Conservation (phyloP, 805 yeast species). For the Candida pini region DNA sequence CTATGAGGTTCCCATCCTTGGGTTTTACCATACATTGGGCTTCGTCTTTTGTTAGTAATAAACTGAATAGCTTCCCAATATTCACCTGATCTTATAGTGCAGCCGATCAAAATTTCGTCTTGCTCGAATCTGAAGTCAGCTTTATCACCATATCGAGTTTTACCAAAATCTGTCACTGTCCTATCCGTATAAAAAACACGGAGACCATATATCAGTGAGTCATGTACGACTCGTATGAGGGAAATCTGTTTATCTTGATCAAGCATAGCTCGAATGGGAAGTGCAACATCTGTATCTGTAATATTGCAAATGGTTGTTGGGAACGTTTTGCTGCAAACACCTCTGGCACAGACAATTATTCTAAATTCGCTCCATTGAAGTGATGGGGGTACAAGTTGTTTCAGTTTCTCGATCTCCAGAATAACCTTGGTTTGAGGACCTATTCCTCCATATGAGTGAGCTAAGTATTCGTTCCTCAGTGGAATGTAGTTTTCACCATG, state of each 20-base stretch:
- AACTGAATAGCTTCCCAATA: conserved; percentile 90
- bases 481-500: conserved; percentile 59
- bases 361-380: too few relatives aligned
- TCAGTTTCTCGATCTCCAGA: conserved; percentile 44
- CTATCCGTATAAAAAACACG: conserved; percentile 38
- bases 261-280: conserved; percentile 8
- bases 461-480: conserved; percentile 56
- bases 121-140: conserved; percentile 49
- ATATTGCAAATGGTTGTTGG: too few relatives aligned
- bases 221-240: conserved; percentile 64
- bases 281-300: too few relatives aligned
- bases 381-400: conserved; percentile 31
- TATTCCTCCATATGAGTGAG: conserved; percentile 47
- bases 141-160: conserved; percentile 42
- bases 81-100: conserved; percentile 66
- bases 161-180: conserved; percentile 39
- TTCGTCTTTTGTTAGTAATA: conserved; percentile 52
- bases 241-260: conserved; percentile 25
- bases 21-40: conserved; percentile 59
- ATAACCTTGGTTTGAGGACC: conserved; percentile 53
- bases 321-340: conserved; percentile 14
- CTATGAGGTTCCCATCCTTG: conserved; percentile 59
- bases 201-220: conserved; percentile 78
- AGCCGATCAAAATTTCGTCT: conserved; percentile 56
- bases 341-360: conserved; percentile 20